Conservation (phyloP, 129 eudicot genomes). For the Lactuca saligna region DNA sequence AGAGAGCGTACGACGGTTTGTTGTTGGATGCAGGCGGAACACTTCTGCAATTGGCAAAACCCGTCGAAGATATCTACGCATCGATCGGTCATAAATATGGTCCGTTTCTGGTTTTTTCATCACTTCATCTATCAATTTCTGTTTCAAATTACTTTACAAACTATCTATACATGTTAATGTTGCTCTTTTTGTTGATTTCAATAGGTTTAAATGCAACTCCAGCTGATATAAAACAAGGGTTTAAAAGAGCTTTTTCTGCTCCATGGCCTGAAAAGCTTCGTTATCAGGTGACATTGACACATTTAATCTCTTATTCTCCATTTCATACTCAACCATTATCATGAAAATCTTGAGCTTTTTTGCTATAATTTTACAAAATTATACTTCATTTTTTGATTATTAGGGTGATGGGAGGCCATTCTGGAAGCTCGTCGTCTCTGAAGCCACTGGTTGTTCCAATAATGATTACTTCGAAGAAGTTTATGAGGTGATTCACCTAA, state of each 20-base stretch:
- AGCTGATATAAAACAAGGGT: constrained; percentile 90
- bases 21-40: constrained; percentile 97
- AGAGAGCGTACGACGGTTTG: constrained; percentile 69
- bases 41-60: constrained; percentile 77
- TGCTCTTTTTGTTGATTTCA: not conserved
- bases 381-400: not conserved
- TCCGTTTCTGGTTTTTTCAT: constrained; percentile 19
- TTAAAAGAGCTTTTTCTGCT: constrained; percentile 90
- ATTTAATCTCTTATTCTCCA: constrained; percentile 1
- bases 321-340: not conserved
- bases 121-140: not conserved
- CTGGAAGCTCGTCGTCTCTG: constrained; percentile 92
- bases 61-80: constrained; percentile 69
- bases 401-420: constrained; percentile 96
- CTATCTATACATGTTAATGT: not conserved
- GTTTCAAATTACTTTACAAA: not conserved
- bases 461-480: constrained; percentile 90
- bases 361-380: not conserved
- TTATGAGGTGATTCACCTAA: constrained; percentile 53
- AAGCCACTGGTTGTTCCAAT: constrained; percentile 87
- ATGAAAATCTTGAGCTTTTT: not conserved
- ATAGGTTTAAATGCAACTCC: constrained; percentile 60
- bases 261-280: constrained; percentile 98
- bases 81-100: constrained; percentile 81
- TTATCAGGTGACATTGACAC: constrained; percentile 51